A percentile compares a stretch with the other conserved stretches of the same genome.
phyloP scores from a whole-genome alignment of 2,329 filamentous ascomycete genomes.

The Alternaria infectoria region DNA sequence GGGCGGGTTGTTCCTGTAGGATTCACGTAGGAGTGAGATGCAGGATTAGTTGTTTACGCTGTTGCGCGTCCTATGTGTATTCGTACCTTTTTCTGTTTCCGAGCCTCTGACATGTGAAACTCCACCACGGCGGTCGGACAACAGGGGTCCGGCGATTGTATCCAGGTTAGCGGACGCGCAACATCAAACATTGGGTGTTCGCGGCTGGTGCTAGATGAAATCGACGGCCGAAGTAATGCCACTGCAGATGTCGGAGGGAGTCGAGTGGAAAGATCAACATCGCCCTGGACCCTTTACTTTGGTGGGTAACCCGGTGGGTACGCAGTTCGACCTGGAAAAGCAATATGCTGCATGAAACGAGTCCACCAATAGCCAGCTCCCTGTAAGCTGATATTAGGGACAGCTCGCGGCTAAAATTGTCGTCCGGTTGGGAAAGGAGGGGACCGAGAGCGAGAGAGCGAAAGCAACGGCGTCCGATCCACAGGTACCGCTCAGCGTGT shows the following conservation, averaged over 20 bases:
- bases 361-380: not conserved
- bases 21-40: not conserved
- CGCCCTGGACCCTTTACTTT: constrained; percentile 4
- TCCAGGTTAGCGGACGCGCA: constrained; percentile 18
- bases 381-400: not conserved
- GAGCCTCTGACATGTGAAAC: constrained; percentile 22
- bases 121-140: constrained; percentile 7
- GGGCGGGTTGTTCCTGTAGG: not conserved
- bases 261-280: constrained; percentile 9
- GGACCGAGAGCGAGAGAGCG: not conserved
- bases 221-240: constrained; percentile 16
- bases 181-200: constrained; percentile 16
- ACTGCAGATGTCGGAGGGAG: not conserved
- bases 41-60: not conserved
- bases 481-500: not conserved
- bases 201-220: constrained; percentile 8
- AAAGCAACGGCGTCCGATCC: not conserved
- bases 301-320: not conserved
- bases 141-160: constrained; percentile 19
- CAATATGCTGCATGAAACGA: constrained; percentile 3
- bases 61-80: not conserved
- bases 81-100: not conserved
- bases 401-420: constrained; percentile 8
- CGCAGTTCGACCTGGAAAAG: constrained; percentile 4
- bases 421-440: not conserved